A percentile compares a stretch with the other conserved stretches of the same genome.
Evolutionary conservation across 1,284 basidiomycete species (phyloP).

Genomic region (Microbotryum violaceum): DNA sequence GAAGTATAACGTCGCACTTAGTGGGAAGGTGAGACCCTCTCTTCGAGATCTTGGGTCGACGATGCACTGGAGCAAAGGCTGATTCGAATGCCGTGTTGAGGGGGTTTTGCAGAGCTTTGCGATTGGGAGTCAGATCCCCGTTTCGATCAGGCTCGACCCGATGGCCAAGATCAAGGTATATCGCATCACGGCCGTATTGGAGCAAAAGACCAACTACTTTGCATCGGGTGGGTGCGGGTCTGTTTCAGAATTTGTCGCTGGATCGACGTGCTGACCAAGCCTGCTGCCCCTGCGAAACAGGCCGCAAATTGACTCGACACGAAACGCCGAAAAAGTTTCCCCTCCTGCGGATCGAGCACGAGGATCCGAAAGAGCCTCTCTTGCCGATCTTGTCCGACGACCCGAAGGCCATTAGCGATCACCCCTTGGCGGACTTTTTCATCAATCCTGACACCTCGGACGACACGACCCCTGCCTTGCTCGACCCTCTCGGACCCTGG

Average conservation of each 20-base stretch:
- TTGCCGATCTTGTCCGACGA: slow-evolving; percentile 57
- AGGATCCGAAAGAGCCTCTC: slow-evolving; percentile 51
- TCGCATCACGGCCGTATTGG: slow-evolving; percentile 66
- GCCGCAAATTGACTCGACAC: slow-evolving; percentile 57
- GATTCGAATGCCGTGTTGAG: too few relatives aligned
- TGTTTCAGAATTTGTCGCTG: too few relatives aligned
- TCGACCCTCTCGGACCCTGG: slow-evolving; percentile 52
- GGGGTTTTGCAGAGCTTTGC: slow-evolving; percentile 51
- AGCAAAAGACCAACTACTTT: slow-evolving; percentile 50
- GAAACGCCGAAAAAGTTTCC: slow-evolving; percentile 61
- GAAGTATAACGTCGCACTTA: slow-evolving; percentile 68
- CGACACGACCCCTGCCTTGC: slow-evolving; percentile 43
- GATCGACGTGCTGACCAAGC: too few relatives aligned
- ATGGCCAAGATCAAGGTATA: slow-evolving; percentile 76
- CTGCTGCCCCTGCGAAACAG: slow-evolving; percentile 9
- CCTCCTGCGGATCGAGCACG: slow-evolving; percentile 60
- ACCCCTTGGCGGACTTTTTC: slow-evolving; percentile 34
- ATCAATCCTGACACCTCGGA: slow-evolving; percentile 33
- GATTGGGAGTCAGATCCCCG: slow-evolving; percentile 72
- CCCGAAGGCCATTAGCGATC: slow-evolving; percentile 32
- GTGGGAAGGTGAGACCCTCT: slow-evolving; percentile 50
- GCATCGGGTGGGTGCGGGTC: slow-evolving; percentile 35
- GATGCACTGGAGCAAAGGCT: too few relatives aligned
- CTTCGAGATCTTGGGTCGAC: slow-evolving; percentile 17
- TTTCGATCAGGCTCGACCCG: slow-evolving; percentile 76